These are phyloP conservation scores for Thelonectria blattea DNA, from an alignment of 2,329 filamentous ascomycete species.

Conservation along the genomic window DNA sequence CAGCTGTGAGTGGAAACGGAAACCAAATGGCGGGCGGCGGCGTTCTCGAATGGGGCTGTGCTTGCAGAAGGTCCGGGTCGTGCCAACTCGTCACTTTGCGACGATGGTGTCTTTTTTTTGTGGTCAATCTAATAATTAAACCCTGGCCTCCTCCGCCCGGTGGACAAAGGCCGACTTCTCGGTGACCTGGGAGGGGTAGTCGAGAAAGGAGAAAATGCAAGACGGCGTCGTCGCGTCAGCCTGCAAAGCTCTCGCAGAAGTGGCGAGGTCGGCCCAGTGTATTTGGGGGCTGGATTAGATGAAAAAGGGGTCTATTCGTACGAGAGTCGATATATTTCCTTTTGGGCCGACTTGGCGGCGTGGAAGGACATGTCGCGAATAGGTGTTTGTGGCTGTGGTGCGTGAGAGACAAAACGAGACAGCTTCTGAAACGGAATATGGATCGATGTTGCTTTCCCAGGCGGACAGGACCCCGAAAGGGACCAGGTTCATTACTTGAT, in stretches of 20 bases:
- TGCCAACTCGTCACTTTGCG: not conserved
- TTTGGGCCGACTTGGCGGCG: not conserved
- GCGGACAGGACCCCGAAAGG: not conserved
- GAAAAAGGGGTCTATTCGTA: conserved; percentile 6
- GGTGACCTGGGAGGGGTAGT: too few relatives aligned
- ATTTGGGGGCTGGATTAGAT: conserved; percentile 12
- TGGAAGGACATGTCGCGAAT: not conserved
- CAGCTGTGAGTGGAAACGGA: conserved; percentile 8
- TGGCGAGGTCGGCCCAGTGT: conserved; percentile 17
- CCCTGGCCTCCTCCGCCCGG: too few relatives aligned
- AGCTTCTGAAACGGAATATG: not conserved
- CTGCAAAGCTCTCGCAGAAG: conserved; percentile 4
- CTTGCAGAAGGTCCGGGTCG: not conserved
- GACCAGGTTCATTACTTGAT: not conserved
- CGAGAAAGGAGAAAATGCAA: not conserved
- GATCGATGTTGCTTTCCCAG: not conserved
- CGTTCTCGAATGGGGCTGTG: conserved; percentile 21
- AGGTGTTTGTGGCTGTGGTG: conserved; percentile 12
- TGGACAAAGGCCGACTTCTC: too few relatives aligned
- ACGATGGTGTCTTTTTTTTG: too few relatives aligned
- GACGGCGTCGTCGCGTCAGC: conserved; percentile 16
- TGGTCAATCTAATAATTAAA: too few relatives aligned
- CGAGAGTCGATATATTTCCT: conserved; percentile 5
- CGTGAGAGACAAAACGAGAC: not conserved
- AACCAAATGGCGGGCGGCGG: conserved; percentile 4